phyloP scores from a whole-genome alignment of 805 yeast species.

The Saccharomycopsis fermentans region DNA sequence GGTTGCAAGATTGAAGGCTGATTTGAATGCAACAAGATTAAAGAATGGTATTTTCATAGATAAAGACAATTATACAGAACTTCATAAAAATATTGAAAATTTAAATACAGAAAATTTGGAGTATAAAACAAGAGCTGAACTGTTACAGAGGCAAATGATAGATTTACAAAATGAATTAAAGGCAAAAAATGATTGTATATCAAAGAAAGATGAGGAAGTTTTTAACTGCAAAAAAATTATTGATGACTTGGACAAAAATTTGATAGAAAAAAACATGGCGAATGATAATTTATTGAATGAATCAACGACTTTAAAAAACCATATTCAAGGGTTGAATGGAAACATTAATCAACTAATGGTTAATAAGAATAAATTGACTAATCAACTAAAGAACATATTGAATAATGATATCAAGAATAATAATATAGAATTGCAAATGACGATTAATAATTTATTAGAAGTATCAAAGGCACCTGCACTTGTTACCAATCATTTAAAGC shows the following conservation, averaged over 20 bases:
- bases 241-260: constrained; percentile 23
- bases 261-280: constrained; percentile 24
- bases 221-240: constrained; percentile 21
- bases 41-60: constrained; percentile 62
- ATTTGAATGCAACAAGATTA: constrained; percentile 48
- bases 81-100: constrained; percentile 39
- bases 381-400: constrained; percentile 15
- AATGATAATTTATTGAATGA: constrained; percentile 26
- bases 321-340: constrained; percentile 24
- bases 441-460: constrained; percentile 1
- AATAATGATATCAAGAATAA: constrained; percentile 8
- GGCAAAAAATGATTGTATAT: constrained; percentile 21
- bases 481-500: background rate
- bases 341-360: constrained; percentile 22
- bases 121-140: constrained; percentile 31
- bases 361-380: constrained; percentile 21
- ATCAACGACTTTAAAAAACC: constrained; percentile 26
- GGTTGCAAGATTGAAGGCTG: constrained; percentile 41
- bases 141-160: constrained; percentile 30
- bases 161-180: constrained; percentile 18
- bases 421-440: constrained; percentile 3
- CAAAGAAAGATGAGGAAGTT: constrained; percentile 18
- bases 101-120: constrained; percentile 42
- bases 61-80: constrained; percentile 44
- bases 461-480: background rate